These are phyloP conservation scores for Penicillium digitatum DNA, from an alignment of 2,329 filamentous ascomycete genomes.

Conservation along the genomic window DNA sequence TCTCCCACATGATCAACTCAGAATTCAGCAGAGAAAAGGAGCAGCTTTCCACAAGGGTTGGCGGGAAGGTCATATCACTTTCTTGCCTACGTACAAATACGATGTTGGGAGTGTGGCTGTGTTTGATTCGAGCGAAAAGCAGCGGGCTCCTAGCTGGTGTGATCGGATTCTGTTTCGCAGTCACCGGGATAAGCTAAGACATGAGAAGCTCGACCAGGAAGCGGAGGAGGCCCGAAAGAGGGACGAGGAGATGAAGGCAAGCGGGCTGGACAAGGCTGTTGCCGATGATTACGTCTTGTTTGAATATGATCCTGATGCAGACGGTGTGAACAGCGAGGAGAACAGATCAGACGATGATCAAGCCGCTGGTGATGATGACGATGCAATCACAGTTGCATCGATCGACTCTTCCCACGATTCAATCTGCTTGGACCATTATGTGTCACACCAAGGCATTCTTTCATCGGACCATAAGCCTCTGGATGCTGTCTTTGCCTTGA, in stretches of 20 bases:
- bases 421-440: conserved; percentile 64
- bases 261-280: conserved; percentile 67
- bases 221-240: conserved; percentile 64
- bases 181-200: conserved; percentile 62
- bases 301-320: conserved; percentile 81
- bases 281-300: conserved; percentile 83
- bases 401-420: conserved; percentile 44
- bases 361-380: conserved; percentile 47
- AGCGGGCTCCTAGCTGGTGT: conserved; percentile 90
- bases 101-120: conserved; percentile 87
- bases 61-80: conserved; percentile 81
- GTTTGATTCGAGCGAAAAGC: conserved; percentile 95
- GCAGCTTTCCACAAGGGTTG: conserved; percentile 88
- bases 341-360: conserved; percentile 54
- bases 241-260: conserved; percentile 80
- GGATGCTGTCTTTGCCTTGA: conserved; percentile 73
- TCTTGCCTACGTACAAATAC: conserved; percentile 96
- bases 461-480: conserved; percentile 97
- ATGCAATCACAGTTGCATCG: conserved; percentile 27
- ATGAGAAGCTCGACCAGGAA: conserved; percentile 61
- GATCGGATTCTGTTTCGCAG: conserved; percentile 88
- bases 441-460: conserved; percentile 80
- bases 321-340: conserved; percentile 59
- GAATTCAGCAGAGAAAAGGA: conserved; percentile 65
- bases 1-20: conserved; percentile 83